phyloP scores from a whole-genome alignment of 2,329 filamentous ascomycete genomes.

The Taxawa tesnikishii region DNA sequence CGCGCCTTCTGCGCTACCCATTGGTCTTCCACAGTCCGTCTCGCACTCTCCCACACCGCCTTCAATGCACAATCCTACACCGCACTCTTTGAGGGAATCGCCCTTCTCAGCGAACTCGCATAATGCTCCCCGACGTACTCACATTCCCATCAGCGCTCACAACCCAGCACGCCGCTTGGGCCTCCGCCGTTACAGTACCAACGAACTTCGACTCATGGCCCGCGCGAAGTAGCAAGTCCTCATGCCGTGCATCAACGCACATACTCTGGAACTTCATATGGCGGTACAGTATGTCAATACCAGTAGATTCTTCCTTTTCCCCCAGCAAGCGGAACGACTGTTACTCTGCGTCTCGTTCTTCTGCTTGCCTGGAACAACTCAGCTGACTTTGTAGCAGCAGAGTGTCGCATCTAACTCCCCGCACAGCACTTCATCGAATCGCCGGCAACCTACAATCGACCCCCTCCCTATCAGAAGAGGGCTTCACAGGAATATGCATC shows the following conservation, averaged over 20 bases:
- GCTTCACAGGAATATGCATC: constrained; percentile 28
- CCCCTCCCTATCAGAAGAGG: constrained; percentile 5
- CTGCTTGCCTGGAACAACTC: neutral
- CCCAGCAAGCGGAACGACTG: neutral
- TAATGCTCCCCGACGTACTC: constrained; percentile 20
- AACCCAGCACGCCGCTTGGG: constrained; percentile 36
- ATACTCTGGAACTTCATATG: constrained; percentile 18
- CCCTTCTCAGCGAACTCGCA: constrained; percentile 13
- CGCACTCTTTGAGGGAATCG: constrained; percentile 18
- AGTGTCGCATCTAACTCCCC: constrained; percentile 9
- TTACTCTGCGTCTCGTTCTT: too few relatives aligned
- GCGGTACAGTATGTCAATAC: constrained; percentile 1
- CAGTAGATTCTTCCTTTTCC: neutral
- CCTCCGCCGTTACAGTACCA: constrained; percentile 24
- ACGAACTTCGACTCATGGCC: constrained; percentile 14
- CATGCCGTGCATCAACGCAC: constrained; percentile 15
- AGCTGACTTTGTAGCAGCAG: neutral
- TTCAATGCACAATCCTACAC: constrained; percentile 18
- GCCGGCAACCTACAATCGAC: constrained; percentile 13
- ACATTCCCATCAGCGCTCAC: constrained; percentile 26
- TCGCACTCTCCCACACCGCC: constrained; percentile 21
- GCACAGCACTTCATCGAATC: constrained; percentile 29
- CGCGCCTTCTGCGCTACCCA: constrained; percentile 6
- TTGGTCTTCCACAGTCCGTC: constrained; percentile 14
- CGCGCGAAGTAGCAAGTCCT: constrained; percentile 17